These are phyloP conservation scores for Sporothrix euskadiensis DNA, from an alignment of 2,329 filamentous ascomycete genomes.

Conservation along the genomic window DNA sequence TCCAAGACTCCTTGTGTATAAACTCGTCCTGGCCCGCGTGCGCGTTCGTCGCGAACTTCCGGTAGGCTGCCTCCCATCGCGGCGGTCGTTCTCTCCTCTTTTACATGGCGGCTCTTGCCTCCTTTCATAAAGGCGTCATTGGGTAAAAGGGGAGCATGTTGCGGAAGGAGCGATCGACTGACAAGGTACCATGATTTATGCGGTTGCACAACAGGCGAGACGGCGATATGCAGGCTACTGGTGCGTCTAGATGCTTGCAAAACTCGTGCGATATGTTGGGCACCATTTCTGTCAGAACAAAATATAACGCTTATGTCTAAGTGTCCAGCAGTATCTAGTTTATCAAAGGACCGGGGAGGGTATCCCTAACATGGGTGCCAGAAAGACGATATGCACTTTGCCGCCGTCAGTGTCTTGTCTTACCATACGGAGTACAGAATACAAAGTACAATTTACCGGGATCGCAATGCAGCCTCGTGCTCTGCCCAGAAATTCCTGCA, in stretches of 20 bases:
- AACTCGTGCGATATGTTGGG: background rate
- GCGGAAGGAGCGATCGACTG: background rate
- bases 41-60: background rate
- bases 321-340: background rate
- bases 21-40: background rate
- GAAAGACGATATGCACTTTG: background rate
- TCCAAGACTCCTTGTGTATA: background rate
- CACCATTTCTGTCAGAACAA: background rate
- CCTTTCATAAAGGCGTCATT: background rate
- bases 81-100: background rate
- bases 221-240: background rate
- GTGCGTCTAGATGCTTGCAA: conserved; percentile 2
- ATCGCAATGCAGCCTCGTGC: conserved; percentile 67
- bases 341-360: background rate
- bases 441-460: conserved; percentile 23
- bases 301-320: background rate
- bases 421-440: background rate
- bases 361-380: conserved; percentile 5
- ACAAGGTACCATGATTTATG: background rate
- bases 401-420: background rate
- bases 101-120: background rate
- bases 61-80: background rate
- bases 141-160: background rate
- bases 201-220: conserved; percentile 9
- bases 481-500: conserved; percentile 86